phyloP scores from a whole-genome alignment of 2,329 filamentous ascomycete genomes.

The Harringtonia lauricola region DNA sequence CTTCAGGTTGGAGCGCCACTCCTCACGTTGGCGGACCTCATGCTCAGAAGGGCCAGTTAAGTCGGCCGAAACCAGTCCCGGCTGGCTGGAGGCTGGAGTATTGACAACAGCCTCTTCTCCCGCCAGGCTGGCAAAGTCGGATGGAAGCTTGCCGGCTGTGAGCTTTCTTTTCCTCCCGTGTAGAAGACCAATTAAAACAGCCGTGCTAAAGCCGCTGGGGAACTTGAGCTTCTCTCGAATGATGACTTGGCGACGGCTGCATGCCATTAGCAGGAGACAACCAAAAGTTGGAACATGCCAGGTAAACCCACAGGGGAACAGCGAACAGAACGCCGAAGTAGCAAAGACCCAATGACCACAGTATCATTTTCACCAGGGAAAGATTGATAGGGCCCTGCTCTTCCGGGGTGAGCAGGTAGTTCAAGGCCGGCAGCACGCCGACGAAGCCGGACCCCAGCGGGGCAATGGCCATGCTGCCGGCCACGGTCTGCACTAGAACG shows the following conservation, averaged over 20 bases:
- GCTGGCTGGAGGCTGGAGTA: background rate
- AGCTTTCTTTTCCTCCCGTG: constrained; percentile 42
- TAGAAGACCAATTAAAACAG: constrained; percentile 81
- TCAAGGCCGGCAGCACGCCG: constrained; percentile 85
- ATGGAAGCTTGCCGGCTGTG: constrained; percentile 5
- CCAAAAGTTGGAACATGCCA: background rate
- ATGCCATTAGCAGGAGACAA: background rate
- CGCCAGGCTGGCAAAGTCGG: constrained; percentile 18
- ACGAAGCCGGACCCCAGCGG: constrained; percentile 92
- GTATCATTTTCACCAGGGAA: constrained; percentile 63
- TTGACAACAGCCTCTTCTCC: constrained; percentile 4
- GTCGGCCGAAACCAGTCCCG: constrained; percentile 4
- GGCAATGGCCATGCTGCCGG: constrained; percentile 93
- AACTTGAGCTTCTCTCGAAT: constrained; percentile 88
- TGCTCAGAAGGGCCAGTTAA: constrained; percentile 8
- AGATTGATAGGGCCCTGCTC: constrained; percentile 71
- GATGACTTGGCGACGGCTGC: constrained; percentile 72
- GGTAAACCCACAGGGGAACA: constrained; percentile 54
- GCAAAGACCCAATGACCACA: constrained; percentile 89
- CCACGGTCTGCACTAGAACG: constrained; percentile 90
- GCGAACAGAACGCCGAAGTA: constrained; percentile 97
- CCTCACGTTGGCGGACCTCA: constrained; percentile 22
- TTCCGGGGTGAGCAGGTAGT: constrained; percentile 66
- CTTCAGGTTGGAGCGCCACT: constrained; percentile 36
- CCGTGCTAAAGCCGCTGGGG: constrained; percentile 90